Evolutionary conservation across 2,329 filamentous ascomycete genomes (phyloP), one percentile per base, ranked within the genome.

Genomic region (Periconia sp.): DNA sequence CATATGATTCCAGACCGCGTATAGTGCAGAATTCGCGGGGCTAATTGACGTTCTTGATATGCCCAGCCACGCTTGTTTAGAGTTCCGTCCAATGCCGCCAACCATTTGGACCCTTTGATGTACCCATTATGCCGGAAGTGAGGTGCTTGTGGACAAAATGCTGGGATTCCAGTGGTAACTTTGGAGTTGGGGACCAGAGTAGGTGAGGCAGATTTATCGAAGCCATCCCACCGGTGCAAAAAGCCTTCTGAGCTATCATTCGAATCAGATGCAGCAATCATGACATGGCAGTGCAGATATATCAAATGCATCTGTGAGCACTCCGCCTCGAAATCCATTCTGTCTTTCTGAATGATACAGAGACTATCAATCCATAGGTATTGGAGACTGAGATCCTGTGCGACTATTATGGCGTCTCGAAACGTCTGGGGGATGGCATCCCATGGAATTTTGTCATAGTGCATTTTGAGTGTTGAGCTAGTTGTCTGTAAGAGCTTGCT

Each of bases 281-380:
- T 40, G 15, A 31, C n/a, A 15, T 24, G 25, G 19, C 7, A 31
- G 16, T 23, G 9, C 4, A 23, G 19, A 15, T 40, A 40, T 13
- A 40, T 33, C 13, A 40, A 16, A 24, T 40, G 28, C 37, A 40
- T 40, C 9, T n/a, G 18, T 8, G 37, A 21, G 17, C 37, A 40
- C 17, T 40, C 37, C 13, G 32, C 17, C 21, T 31, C 28, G 17
- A 40, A 40, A 33, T 40, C 37, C 21, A n/a, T 15, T n/a, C 18
- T 10, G 22, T 40, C 16, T 12, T 21, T 31, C 32, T 42, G 44
- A 7, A 47, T 31, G 17, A 47, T 47, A 23, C 44, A 47, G 8
- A 47, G 30, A 22, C 36, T 40, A 28, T 47, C 44, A 19, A 47
- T 47, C 44, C 44, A 47, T 5, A 47, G 10, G 32, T 47, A 47